A percentile compares a stretch with the other conserved stretches of the same genome.
phyloP scores from a whole-genome alignment of 2,329 filamentous ascomycete genomes.

The Daldinia sp. region DNA sequence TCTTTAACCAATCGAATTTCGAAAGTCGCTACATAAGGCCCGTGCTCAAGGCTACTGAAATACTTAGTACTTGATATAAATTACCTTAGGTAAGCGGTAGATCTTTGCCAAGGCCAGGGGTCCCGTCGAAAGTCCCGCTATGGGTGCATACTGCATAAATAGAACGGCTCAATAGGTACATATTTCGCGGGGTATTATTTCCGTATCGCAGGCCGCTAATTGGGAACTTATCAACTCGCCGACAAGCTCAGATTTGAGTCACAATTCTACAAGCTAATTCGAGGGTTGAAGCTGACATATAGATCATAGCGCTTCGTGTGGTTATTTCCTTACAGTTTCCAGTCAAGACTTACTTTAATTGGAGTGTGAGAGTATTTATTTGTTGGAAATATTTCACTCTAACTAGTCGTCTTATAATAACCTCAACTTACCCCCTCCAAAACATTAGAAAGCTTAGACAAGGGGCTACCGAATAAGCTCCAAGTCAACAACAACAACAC shows the following conservation, averaged over 20 bases:
- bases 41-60: conserved; percentile 10
- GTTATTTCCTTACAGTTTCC: background rate
- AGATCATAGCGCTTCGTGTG: background rate
- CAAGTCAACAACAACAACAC: background rate
- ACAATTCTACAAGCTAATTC: conserved; percentile 1
- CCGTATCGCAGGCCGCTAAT: background rate
- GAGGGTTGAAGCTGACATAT: background rate
- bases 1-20: conserved; percentile 34
- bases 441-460: background rate
- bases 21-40: background rate
- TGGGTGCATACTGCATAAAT: conserved; percentile 14
- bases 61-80: too few species aligned
- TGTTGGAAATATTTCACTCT: background rate
- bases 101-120: background rate
- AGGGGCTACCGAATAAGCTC: background rate
- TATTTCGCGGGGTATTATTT: conserved; percentile 16
- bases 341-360: conserved; percentile 2
- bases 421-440: background rate
- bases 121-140: background rate
- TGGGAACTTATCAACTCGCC: background rate
- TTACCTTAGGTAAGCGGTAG: conserved; percentile 3
- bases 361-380: background rate
- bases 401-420: background rate
- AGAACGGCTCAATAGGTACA: conserved; percentile 5
- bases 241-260: background rate